Base-by-base conservation (phyloP, 768 basidiomycete genomes). In the Lactarius psammicola region DNA sequence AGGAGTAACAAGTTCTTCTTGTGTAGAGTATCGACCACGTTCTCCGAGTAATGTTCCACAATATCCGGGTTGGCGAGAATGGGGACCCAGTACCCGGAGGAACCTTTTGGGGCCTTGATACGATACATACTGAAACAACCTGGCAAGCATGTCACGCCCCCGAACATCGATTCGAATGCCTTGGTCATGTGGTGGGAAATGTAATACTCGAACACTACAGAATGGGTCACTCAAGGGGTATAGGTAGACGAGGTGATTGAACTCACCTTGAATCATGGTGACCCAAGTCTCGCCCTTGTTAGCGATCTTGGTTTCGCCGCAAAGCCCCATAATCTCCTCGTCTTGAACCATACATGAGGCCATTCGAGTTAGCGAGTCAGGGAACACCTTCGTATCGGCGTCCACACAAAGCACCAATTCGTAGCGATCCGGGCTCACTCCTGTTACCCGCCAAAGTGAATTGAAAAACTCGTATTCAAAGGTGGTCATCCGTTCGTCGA, bases 401-500 rank as follows among this genome's bases (percentile, higher is more conserved):
- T 97, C 94, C 74, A 97, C 94, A 77, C 95, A 97, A 51, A 99
- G 84, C 66, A 94, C 92, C 51, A 95, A 81, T 78, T 98, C 96
- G 75, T 95, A 99, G 64, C 89, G 87, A 79, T 98, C 97, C 7
- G 97, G 96, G 74, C 90, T 91, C 66, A 99, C 87, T 33, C 97
- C 97, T 18, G 95, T 96, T 51, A 87, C 90, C 61, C 96, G 81
- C 97, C 97, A 99, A 23, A 98, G 81, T 60, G 94, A 88, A 78
- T 99, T 99, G 87, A 99, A 99, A 77, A 98, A 98, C 78, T 98
- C 97, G 76, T 98, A 98, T 79, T 98, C 97, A 75, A 99, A 95
- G 62, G 93, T 96, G 67, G 96, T 97, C 96, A 99, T 98, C 60
- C 97, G 87, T 80, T 99, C 97, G 77, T 99, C 97, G 71, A 98